Base-by-base conservation (phyloP, 2,329 filamentous ascomycete genomes). In the Pezicula carpinea region DNA sequence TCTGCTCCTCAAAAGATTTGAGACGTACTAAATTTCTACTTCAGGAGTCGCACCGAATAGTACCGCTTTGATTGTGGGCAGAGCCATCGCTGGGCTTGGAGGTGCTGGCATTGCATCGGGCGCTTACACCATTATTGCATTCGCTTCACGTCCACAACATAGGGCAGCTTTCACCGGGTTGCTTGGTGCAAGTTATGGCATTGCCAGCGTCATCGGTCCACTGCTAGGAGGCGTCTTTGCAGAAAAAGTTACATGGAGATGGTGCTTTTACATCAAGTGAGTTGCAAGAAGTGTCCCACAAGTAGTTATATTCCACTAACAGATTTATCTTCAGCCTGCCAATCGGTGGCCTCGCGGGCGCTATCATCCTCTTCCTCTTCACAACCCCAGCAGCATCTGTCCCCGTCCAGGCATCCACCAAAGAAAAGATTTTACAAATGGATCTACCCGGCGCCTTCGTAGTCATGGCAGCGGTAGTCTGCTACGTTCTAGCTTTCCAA, bases 341-440 rank as follows among this genome's bases (percentile, higher is more conserved):
- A 0, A 65, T 73, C 36, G 70, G 71, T 7, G 68, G 63, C 17
- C 41, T 66, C 4, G 63, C 66, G 3, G 61, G 61, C 2, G 56
- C 63, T 13, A 66, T 74, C 34, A 50, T 71, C 18, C 53, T 73
- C 50, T 61, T 68, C 29, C 69, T 71, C 54, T 74, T 75, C 64
- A 61, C 60, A 38, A 69, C 69, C 15, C 72, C 69, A 21, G 60
- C 58, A 32, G 63, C 59, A 44, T 70, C 68, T 15, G 57, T 67
- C 0, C 69, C 69, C 2, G 60, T 56, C 18, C 42, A 65, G 47
- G 63, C 69, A 2, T 53, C 67, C 2, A 53, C 71, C 5, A 55
- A 59, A 5, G 70, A 75, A 54, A 75, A 75, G 60, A 44, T 75
- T 15, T 59, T 69, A 0, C 71, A 76, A 53, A 70, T 77, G 64